A percentile compares a stretch with the other conserved stretches of the same genome.
phyloP scores from a whole-genome alignment of 176 grass and related monocot species.

The Elymus sibiricus region DNA sequence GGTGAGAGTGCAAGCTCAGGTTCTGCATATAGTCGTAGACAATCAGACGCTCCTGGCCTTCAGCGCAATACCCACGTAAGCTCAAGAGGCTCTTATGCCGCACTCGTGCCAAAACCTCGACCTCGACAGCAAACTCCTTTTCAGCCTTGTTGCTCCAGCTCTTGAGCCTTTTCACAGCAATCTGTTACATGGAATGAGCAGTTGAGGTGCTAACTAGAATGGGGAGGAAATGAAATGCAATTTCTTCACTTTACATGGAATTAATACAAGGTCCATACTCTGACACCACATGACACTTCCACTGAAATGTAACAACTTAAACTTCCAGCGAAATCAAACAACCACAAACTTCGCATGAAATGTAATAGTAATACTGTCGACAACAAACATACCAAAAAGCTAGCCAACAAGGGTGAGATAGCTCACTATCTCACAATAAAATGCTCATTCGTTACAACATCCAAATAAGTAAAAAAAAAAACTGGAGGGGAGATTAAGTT shows the following conservation, averaged over 20 bases:
- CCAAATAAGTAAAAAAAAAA: not conserved
- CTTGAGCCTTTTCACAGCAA: constrained; percentile 91
- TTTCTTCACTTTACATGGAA: not conserved
- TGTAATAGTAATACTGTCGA: not conserved
- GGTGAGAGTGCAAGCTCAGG: constrained; percentile 73
- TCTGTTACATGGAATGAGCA: constrained; percentile 35
- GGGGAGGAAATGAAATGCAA: not conserved
- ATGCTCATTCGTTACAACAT: not conserved
- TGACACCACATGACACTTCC: not conserved
- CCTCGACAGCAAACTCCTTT: constrained; percentile 69
- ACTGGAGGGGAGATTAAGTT: not conserved
- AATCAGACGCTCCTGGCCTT: constrained; percentile 87
- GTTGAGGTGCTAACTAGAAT: not conserved
- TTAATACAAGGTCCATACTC: not conserved
- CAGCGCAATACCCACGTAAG: constrained; percentile 81
- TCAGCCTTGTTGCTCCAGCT: constrained; percentile 96
- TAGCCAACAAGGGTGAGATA: not conserved
- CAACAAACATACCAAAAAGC: not conserved
- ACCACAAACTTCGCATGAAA: not conserved
- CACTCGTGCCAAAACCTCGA: constrained; percentile 72
- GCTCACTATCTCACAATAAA: not conserved
- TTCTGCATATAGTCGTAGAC: constrained; percentile 90
- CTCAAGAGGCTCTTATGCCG: constrained; percentile 75
- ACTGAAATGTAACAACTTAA: not conserved
- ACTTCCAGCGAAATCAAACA: not conserved